Evolutionary conservation across 2,329 filamentous ascomycete genomes (phyloP), one percentile per base, ranked within the genome.

Genomic region (Chaetomium globosum): DNA sequence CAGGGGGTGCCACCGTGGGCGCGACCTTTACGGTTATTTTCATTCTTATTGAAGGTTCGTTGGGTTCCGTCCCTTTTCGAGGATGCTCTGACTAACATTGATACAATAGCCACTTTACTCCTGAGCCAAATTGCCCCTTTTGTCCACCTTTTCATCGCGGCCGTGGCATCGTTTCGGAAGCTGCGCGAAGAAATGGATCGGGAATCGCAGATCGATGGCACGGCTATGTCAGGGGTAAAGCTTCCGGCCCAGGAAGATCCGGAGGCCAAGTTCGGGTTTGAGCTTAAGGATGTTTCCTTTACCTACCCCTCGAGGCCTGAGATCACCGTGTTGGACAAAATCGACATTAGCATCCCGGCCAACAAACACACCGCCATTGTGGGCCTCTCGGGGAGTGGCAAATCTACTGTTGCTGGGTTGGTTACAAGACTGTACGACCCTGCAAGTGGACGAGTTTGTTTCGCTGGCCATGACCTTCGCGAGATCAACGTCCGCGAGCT

Each of bases 81-180:
- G 16, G 4, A 2, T 16, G 0, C 10, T 5, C 6, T 12, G 0
- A 19, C 28, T 51, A 74, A 78, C 67, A 36, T 70, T 65, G 8
- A 36, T 36, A 2, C 16, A 19, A 28, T 64, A 78, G 77, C 84
- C 31, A 83, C 84, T 0, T 80, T 87, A 49, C 81, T 88, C 2
- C 78, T 87, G 21, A 85, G 84, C 43, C 83, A 85, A 67, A 84
- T 87, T 68, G 85, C 84, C 0, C 85, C 85, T 0, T 87, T 86
- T 69, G 75, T 87, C n/a, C 83, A 86, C 57, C 82, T 84, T 3
- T 87, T 87, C 64, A 81, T 81, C 1, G 78, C 83, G 46, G 85
- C 85, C 1, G 81, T 83, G 0, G 80, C 83, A 8, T 74, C 85
- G 0, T 85, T 82, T 64, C 75, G 81, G 48, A 86, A 86, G 66